A percentile compares a stretch with the other conserved stretches of the same genome.
Conservation (phyloP, 1,139 yeast species). For the Lodderomyces oxycetoniae region DNA sequence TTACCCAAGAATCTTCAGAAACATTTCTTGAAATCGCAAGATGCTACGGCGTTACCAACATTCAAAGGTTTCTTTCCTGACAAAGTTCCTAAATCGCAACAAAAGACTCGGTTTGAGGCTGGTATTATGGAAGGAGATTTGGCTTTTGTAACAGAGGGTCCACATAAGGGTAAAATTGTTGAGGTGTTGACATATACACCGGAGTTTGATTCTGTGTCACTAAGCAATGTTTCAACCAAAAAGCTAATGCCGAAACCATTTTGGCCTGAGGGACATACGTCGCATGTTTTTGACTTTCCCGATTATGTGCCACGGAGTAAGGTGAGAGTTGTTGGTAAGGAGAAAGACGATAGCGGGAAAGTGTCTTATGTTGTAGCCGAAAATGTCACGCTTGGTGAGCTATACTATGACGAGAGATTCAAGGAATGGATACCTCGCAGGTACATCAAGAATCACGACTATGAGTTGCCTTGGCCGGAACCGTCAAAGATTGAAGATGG, state of each 20-base stretch:
- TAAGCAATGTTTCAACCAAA: constrained; percentile 35
- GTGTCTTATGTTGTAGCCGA: constrained; percentile 71
- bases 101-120: constrained; percentile 26
- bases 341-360: constrained; percentile 51
- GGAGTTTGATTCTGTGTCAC: constrained; percentile 30
- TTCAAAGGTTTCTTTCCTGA: constrained; percentile 25
- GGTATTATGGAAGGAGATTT: constrained; percentile 42
- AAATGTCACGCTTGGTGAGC: constrained; percentile 58
- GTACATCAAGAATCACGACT: constrained; percentile 62
- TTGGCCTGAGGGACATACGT: constrained; percentile 71
- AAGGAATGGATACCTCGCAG: constrained; percentile 74
- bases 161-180: constrained; percentile 67
- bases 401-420: constrained; percentile 70
- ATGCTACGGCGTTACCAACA: constrained; percentile 33
- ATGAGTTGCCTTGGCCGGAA: constrained; percentile 88
- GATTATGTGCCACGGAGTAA: constrained; percentile 45
- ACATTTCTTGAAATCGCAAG: constrained; percentile 21
- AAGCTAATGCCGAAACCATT: constrained; percentile 54
- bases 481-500: constrained; percentile 64
- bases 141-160: constrained; percentile 58
- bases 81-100: constrained; percentile 23
- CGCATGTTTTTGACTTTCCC: constrained; percentile 67
- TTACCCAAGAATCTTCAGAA: constrained; percentile 30
- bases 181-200: constrained; percentile 35
- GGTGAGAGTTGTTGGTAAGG: constrained; percentile 69